Evolutionary conservation across 1,139 yeast genomes (phyloP), one percentile per base, ranked within the genome.

Genomic region (Debaryomycetaceae sp.): DNA sequence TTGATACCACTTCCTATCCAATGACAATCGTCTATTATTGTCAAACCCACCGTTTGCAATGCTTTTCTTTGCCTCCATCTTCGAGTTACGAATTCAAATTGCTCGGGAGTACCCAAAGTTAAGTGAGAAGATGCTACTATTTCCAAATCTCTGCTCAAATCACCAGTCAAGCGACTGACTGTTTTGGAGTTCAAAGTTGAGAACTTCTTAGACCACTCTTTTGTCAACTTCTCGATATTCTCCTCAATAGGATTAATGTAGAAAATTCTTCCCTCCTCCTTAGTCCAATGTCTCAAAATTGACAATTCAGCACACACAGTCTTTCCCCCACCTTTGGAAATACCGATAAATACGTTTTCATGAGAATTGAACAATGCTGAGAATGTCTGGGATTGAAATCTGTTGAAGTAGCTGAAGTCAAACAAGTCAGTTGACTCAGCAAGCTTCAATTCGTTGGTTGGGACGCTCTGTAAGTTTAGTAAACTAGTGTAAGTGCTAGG

Each of bases 21-120:
- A 54, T 93, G 97, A n/a, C 80, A 66, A 56, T 89, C 93, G 61
- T 89, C 97, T 42, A 81, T 81, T 42, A 93, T 77, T 3, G 89
- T 58, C 36, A 89, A 61, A 43, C 81, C 88, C 33, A 93, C 78
- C 0, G 79, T 63, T 48, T 85, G 90, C 4, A 91, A 69, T 41
- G 83, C 82, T 55, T 80, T 83, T 47, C 90, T 69, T 51, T 81
- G 85, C 53, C 83, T 83, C 98, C 98, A 93, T 42, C 91, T 75
- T 51, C 93, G 78, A 0, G 95, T 80, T 1, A 90, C 57, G 3
- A 68, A 53, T 49, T 87, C 91, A 69, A 89, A 86, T 49, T 87
- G 91, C 20, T 67, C 73, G 0, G 97, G 96, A 0, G 97, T 89
- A 4, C 88, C 81, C 14, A 91, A 62, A n/a, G 88, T 64, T 45